phyloP scores from a whole-genome alignment of 140 eudicot genomes.

The Erigeron philadelphicus region DNA sequence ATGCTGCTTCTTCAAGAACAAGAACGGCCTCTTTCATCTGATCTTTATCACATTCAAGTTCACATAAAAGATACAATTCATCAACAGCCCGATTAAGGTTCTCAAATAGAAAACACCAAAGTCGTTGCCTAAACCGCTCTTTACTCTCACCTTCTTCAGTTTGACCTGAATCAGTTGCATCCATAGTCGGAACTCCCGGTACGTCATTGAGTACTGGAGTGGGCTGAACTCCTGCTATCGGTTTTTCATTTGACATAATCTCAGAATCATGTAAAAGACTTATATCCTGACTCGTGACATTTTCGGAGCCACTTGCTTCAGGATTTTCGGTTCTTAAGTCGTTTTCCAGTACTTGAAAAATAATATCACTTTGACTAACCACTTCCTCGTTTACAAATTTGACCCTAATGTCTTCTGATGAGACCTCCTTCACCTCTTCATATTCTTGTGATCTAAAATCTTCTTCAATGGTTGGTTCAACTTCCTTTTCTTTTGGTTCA shows the following conservation, averaged over 20 bases:
- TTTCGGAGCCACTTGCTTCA: constrained; percentile 32
- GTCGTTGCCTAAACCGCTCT: constrained; percentile 91
- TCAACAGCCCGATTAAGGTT: constrained; percentile 88
- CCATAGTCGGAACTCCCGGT: constrained; percentile 34
- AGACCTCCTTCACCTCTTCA: constrained; percentile 53
- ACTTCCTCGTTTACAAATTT: constrained; percentile 36
- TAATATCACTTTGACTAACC: constrained; percentile 30
- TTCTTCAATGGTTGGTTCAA: constrained; percentile 26
- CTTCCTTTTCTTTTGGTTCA: constrained; percentile 31
- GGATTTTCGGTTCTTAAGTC: constrained; percentile 19
- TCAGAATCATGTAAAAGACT: constrained; percentile 30
- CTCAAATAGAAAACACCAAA: constrained; percentile 95
- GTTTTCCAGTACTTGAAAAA: constrained; percentile 24
- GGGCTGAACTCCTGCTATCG: constrained; percentile 26
- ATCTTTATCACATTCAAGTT: constrained; percentile 86
- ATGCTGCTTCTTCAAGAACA: constrained; percentile 96
- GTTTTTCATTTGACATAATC: constrained; percentile 25
- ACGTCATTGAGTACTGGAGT: constrained; percentile 31
- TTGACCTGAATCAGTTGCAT: constrained; percentile 28
- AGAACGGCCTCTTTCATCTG: constrained; percentile 95
- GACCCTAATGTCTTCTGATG: constrained; percentile 40
- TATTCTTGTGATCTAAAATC: constrained; percentile 23
- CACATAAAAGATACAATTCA: constrained; percentile 88
- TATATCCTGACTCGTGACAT: constrained; percentile 23
- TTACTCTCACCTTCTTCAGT: constrained; percentile 70